phyloP scores from a whole-genome alignment of 140 eudicot genomes.

The Stevia rebaudiana region DNA sequence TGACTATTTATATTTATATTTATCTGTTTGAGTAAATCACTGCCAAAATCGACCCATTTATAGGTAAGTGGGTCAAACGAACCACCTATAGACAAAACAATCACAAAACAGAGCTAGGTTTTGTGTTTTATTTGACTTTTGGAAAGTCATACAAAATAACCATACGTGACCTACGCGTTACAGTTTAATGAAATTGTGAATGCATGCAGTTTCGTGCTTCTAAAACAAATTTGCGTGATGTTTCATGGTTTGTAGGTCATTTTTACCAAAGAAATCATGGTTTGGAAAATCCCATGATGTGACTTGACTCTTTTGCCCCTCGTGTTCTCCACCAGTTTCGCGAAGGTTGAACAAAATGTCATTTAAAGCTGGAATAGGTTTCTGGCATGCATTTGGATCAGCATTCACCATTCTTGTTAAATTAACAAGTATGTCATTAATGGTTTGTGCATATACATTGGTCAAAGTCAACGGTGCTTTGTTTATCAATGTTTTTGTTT shows the following conservation, averaged over 20 bases:
- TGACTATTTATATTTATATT: background rate
- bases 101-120: background rate
- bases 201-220: conserved; percentile 1
- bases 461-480: conserved; percentile 24
- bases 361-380: conserved; percentile 62
- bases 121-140: background rate
- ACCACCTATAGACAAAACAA: background rate
- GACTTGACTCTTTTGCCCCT: conserved; percentile 38
- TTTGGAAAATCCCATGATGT: conserved; percentile 39
- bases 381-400: conserved; percentile 44
- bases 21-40: background rate
- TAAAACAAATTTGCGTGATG: background rate
- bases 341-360: conserved; percentile 26
- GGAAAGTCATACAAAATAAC: background rate
- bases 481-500: conserved; percentile 20
- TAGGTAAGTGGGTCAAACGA: background rate
- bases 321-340: conserved; percentile 38
- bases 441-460: conserved; percentile 48
- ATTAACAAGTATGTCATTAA: conserved; percentile 39
- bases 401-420: conserved; percentile 31
- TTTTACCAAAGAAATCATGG: conserved; percentile 65
- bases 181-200: background rate
- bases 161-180: too few species aligned
- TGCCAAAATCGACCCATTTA: background rate
- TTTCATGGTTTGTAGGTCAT: conserved; percentile 56